phyloP scores from a whole-genome alignment of 1,284 basidiomycete species.

The Trichosporon inkin region DNA sequence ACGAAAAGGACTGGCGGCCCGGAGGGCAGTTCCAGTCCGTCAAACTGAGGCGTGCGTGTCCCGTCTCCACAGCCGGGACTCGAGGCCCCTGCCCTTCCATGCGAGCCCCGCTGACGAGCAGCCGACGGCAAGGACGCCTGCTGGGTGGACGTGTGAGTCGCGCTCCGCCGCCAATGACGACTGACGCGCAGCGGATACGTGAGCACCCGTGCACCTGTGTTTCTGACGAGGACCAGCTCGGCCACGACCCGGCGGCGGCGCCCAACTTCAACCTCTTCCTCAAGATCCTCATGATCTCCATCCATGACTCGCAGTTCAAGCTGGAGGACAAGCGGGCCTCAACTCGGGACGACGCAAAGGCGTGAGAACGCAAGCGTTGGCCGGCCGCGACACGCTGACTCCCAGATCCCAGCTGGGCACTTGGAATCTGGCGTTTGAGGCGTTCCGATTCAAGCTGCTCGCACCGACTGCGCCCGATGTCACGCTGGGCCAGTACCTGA shows the following conservation, averaged over 20 bases:
- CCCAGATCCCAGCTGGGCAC: conserved; percentile 59
- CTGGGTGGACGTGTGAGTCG: conserved; percentile 63
- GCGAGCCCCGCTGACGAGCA: conserved; percentile 20
- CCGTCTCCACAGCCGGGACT: too few species aligned
- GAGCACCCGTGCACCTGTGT: neutral
- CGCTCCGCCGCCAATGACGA: neutral
- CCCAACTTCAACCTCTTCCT: conserved; percentile 77
- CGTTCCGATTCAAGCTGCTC: conserved; percentile 65
- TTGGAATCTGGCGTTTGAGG: conserved; percentile 74
- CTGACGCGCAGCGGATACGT: conserved; percentile 10
- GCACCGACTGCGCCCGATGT: conserved; percentile 44
- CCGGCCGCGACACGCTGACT: neutral
- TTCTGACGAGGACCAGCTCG: conserved; percentile 55
- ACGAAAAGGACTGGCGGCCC: conserved; percentile 63
- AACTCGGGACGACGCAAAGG: neutral
- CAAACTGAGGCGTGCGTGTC: conserved; percentile 55
- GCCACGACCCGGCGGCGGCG: conserved; percentile 72
- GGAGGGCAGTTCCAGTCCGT: conserved; percentile 80
- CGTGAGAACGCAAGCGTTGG: neutral
- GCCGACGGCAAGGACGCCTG: conserved; percentile 53
- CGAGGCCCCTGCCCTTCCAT: too few species aligned
- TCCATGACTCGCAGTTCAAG: conserved; percentile 36
- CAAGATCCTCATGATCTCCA: conserved; percentile 55
- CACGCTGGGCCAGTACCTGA: conserved; percentile 67
- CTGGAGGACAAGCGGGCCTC: neutral